Evolutionary conservation across 2,329 filamentous ascomycete species (phyloP).

Genomic region (Fragosphaeria purpurea): DNA sequence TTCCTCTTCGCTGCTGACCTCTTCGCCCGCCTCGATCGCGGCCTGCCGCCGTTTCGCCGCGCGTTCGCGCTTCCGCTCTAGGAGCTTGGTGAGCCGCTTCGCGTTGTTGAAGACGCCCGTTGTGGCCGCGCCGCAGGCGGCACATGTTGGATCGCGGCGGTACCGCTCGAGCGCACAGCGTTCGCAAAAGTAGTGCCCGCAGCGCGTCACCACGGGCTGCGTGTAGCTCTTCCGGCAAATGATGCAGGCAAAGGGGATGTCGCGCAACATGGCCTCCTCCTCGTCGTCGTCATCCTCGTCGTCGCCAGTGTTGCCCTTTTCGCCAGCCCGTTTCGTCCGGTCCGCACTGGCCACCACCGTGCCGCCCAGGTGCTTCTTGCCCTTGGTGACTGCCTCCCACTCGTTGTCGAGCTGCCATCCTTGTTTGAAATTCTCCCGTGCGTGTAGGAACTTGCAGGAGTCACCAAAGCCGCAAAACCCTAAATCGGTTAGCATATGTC

Average conservation of each 20-base stretch:
- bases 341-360: conserved; percentile 53
- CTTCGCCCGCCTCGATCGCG: conserved; percentile 40
- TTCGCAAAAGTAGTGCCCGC: conserved; percentile 94
- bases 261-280: conserved; percentile 65
- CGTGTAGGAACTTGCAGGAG: conserved; percentile 72
- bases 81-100: conserved; percentile 68
- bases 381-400: conserved; percentile 79
- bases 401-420: conserved; percentile 94
- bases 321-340: conserved; percentile 23
- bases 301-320: conserved; percentile 4
- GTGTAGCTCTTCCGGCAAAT: conserved; percentile 75
- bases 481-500: no score
- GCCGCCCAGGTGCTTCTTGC: conserved; percentile 50
- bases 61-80: conserved; percentile 61
- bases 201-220: conserved; percentile 75
- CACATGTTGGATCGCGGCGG: conserved; percentile 75
- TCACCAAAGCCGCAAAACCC: conserved; percentile 54
- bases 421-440: conserved; percentile 70
- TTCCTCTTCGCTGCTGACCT: conserved; percentile 36
- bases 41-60: conserved; percentile 47
- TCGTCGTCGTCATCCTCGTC: conserved; percentile 39
- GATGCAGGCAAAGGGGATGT: conserved; percentile 82
- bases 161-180: conserved; percentile 79
- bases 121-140: conserved; percentile 70
- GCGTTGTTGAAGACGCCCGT: conserved; percentile 84